Evolutionary conservation across 495 filamentous ascomycete species (phyloP), one percentile per base, ranked within the genome.

Genomic region (Darksidea phi): DNA sequence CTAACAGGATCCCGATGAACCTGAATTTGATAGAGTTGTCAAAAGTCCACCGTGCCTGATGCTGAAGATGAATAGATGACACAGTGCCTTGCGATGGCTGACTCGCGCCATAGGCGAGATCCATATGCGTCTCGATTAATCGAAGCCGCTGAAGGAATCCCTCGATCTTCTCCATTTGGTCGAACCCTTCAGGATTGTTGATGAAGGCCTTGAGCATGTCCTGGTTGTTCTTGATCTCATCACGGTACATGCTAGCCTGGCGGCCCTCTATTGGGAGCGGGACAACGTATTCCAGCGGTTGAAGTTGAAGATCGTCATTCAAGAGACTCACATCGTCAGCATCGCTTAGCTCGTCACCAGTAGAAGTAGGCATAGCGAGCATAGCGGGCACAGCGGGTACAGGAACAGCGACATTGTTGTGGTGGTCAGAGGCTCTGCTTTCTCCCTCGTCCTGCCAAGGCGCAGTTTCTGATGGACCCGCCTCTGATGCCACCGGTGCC

Each of bases 11-110:
- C 6, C 43, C 49, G 6, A 67, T 45, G 42, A 67, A 67, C 23
- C 51, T 38, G 51, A 67, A 67, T 23, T 67, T 67, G 20, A 57
- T 48, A 41, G 47, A 50, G 26, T 41, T 59, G 7, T 60, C 32
- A 4, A 25, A 28, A 45, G 41, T 54, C 59, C 59, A 67, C 21
- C 41, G 34, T 6, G 47, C 38, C 37, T 63, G 59, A 12, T 38
- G 43, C 13, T 32, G 32, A 4, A 43, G 18, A 6, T 41, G 25
- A 21, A 47, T 51, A 1, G 24, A 25, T 4, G 28, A 32, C 10
- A 3, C 28, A 32, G 28, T 32, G 11, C 34, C 32, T 7, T 17
- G 25, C n/a, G 48, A 20, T n/a, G 34, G 46, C 1, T 11, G 21
- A 18, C 24, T 48, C 15, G 41, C 54, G 47, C 48, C 8, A 23